phyloP scores from a whole-genome alignment of 441 rosid species.

The Raphanus hybrid region DNA sequence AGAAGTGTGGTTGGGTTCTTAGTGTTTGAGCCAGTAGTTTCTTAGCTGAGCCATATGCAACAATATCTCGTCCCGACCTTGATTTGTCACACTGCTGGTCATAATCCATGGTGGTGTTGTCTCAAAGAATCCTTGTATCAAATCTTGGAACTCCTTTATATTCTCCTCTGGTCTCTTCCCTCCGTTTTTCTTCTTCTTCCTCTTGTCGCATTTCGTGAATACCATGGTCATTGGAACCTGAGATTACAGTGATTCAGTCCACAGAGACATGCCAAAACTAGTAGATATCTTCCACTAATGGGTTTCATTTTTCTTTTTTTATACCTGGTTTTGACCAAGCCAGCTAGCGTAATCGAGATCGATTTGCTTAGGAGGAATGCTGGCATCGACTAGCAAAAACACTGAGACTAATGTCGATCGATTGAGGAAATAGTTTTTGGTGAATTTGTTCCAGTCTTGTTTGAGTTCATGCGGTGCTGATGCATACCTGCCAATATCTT shows the following conservation, averaged over 20 bases:
- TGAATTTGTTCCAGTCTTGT: constrained; percentile 79
- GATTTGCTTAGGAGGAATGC: constrained; percentile 83
- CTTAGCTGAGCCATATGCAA: constrained; percentile 93
- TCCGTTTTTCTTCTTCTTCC: constrained; percentile 91
- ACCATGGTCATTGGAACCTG: constrained; percentile 93
- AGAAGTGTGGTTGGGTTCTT: constrained; percentile 10
- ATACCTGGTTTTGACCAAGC: constrained; percentile 94
- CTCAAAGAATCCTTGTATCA: constrained; percentile 75
- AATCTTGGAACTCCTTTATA: constrained; percentile 70
- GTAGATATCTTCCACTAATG: constrained; percentile 1
- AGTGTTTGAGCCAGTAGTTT: constrained; percentile 94
- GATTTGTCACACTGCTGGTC: constrained; percentile 95
- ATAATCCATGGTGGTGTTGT: constrained; percentile 94
- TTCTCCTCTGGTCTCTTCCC: constrained; percentile 89
- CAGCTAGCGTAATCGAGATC: constrained; percentile 98
- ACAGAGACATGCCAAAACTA: neutral
- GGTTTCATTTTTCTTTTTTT: neutral
- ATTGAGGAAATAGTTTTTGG: constrained; percentile 82
- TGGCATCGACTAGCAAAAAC: constrained; percentile 90
- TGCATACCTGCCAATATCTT: constrained; percentile 63
- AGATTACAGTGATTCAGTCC: constrained; percentile 3
- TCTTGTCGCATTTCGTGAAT: constrained; percentile 94
- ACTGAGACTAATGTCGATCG: constrained; percentile 84
- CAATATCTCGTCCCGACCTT: constrained; percentile 94
- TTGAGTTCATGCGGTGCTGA: constrained; percentile 85